Conservation (phyloP, 306 rosid species). For the barrel medic (Medicago truncatula) region DNA sequence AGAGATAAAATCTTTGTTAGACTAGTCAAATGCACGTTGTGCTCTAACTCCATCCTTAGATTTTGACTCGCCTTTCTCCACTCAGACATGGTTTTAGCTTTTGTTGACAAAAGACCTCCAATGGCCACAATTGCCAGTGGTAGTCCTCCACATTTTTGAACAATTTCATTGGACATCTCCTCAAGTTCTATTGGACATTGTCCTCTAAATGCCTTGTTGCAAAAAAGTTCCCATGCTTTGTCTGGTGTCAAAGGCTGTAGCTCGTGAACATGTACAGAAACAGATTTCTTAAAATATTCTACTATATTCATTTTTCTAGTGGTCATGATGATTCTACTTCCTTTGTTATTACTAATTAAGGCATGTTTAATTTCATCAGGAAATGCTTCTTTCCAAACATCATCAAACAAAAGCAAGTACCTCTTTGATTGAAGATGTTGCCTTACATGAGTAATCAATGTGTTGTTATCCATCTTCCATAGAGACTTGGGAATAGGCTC, state of each 20-base stretch:
- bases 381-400: too few relatives aligned
- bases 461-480: too few relatives aligned
- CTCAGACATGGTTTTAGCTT: neutral
- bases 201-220: neutral
- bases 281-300: neutral
- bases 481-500: too few relatives aligned
- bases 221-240: neutral
- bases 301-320: neutral
- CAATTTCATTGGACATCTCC: neutral
- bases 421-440: too few relatives aligned
- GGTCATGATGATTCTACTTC: neutral
- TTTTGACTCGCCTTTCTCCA: neutral
- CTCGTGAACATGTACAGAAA: neutral
- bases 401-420: too few relatives aligned
- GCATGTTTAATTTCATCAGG: neutral
- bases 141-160: neutral
- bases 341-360: neutral
- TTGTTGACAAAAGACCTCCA: neutral
- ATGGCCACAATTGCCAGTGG: neutral
- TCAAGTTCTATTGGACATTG: neutral
- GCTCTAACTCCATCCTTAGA: neutral
- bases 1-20: neutral
- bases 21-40: neutral
- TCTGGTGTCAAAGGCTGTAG: neutral
- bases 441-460: too few relatives aligned